Percentiles rank a stretch among this genome's conserved stretches.
Evolutionary conservation across 1,139 yeast species (phyloP).

Genomic region (Kodamaea fungicola): DNA sequence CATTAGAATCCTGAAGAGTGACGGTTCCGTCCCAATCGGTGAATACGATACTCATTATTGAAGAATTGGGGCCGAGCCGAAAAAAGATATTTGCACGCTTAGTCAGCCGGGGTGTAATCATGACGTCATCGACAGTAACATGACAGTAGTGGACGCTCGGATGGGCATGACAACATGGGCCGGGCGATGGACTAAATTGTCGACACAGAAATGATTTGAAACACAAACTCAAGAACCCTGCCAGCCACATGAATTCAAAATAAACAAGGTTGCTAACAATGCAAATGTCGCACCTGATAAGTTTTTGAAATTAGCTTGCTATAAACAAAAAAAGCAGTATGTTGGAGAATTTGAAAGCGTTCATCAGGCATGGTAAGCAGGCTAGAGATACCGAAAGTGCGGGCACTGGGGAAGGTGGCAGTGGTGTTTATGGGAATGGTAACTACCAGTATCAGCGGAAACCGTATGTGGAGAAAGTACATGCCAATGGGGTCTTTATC

Average conservation of each 20-base stretch:
- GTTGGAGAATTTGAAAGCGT: slow-evolving; percentile 68
- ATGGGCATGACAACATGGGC: too few relatives aligned
- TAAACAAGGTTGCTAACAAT: too few relatives aligned
- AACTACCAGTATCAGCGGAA: not conserved
- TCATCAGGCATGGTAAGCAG: slow-evolving; percentile 81
- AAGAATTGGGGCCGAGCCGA: not conserved
- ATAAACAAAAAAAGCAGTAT: slow-evolving; percentile 15
- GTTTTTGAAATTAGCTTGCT: not conserved
- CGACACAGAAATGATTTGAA: too few relatives aligned
- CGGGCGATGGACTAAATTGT: too few relatives aligned
- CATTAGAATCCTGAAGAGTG: slow-evolving; percentile 87
- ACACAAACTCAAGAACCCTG: too few relatives aligned
- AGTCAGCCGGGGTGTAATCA: not conserved
- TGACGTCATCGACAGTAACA: not conserved
- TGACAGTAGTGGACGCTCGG: too few relatives aligned
- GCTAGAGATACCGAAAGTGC: slow-evolving; percentile 42
- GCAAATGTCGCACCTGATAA: too few relatives aligned
- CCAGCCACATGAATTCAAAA: too few relatives aligned
- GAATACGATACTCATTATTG: slow-evolving; percentile 60
- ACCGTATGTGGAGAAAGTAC: not conserved
- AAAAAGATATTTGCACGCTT: not conserved
- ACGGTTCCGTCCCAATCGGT: slow-evolving; percentile 99
- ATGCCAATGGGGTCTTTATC: not conserved
- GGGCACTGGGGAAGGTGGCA: slow-evolving; percentile 16
- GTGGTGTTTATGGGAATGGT: not conserved